A percentile compares a stretch with the other conserved stretches of the same genome.
Conservation (phyloP, 345 rosid genomes). For the Microthlaspi erraticum region DNA sequence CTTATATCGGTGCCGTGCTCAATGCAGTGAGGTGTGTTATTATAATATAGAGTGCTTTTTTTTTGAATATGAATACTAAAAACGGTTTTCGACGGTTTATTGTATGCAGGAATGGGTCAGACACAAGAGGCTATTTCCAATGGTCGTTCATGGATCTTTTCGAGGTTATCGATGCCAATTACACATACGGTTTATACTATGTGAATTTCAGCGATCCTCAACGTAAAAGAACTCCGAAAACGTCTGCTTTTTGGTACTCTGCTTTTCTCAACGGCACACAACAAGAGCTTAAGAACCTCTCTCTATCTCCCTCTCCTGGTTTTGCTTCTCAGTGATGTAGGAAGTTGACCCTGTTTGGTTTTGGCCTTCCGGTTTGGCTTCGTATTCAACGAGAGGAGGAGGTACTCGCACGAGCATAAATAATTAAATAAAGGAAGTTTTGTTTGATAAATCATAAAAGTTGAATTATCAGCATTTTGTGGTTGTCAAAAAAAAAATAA, state of each 20-base stretch:
- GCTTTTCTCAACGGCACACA: slow-evolving; percentile 45
- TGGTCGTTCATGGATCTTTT: no score
- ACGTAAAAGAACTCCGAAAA: no score
- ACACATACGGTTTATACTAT: slow-evolving; percentile 39
- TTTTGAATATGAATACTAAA: not conserved
- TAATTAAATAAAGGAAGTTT: no score
- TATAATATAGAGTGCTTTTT: not conserved
- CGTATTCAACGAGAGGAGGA: no score
- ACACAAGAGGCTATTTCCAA: slow-evolving; percentile 24
- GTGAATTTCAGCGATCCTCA: slow-evolving; percentile 50
- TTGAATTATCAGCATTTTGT: no score
- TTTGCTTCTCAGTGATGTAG: not conserved
- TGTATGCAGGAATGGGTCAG: slow-evolving; percentile 49
- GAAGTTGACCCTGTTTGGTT: no score
- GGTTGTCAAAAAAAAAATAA: no score
- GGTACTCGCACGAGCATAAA: no score
- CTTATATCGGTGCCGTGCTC: slow-evolving; percentile 47
- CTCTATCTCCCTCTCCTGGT: slow-evolving; percentile 10
- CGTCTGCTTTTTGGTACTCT: not conserved
- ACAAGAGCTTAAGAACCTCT: not conserved
- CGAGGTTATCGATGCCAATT: no score
- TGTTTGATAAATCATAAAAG: no score
- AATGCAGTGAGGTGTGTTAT: slow-evolving; percentile 44
- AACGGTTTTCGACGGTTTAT: not conserved
- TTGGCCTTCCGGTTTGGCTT: no score